Conservation (phyloP, 1,284 basidiomycete species). For the Sporisorium exsertum region DNA sequence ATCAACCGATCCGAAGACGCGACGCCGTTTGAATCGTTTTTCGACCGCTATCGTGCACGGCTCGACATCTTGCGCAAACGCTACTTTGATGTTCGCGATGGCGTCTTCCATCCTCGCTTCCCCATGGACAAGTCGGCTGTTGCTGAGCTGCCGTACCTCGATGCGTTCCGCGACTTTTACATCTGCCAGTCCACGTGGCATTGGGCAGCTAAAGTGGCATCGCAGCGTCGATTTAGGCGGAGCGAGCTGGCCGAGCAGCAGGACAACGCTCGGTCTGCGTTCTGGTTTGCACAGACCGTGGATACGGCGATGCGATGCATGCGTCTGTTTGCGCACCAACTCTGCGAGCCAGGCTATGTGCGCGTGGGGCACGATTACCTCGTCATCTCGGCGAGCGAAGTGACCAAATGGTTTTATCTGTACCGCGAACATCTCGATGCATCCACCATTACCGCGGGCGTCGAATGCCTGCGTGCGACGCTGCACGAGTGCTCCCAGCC, state of each 20-base stretch:
- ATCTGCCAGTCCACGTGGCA: slow-evolving; percentile 51
- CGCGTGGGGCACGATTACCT: slow-evolving; percentile 49
- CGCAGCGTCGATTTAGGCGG: background rate
- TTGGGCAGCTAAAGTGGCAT: slow-evolving; percentile 39
- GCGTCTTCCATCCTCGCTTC: slow-evolving; percentile 29
- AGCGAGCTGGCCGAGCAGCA: slow-evolving; percentile 29
- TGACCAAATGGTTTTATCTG: slow-evolving; percentile 47
- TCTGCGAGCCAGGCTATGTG: slow-evolving; percentile 46
- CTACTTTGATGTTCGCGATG: slow-evolving; percentile 40
- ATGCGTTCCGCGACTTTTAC: slow-evolving; percentile 39
- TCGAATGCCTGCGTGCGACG: slow-evolving; percentile 31
- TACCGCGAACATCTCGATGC: slow-evolving; percentile 45
- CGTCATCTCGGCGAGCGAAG: slow-evolving; percentile 44
- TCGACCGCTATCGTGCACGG: slow-evolving; percentile 32
- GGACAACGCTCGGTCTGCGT: slow-evolving; percentile 21
- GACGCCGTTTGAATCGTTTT: slow-evolving; percentile 36
- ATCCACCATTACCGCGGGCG: slow-evolving; percentile 20
- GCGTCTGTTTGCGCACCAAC: slow-evolving; percentile 31
- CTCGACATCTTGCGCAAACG: slow-evolving; percentile 30
- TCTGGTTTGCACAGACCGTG: slow-evolving; percentile 47
- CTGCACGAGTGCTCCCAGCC: slow-evolving; percentile 39
- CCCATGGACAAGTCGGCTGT: slow-evolving; percentile 50
- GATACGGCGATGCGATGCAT: slow-evolving; percentile 37
- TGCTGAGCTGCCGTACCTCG: slow-evolving; percentile 41
- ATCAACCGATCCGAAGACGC: slow-evolving; percentile 33